Percentiles rank a stretch among this genome's conserved stretches.
phyloP scores from a whole-genome alignment of 768 basidiomycete species.

The Xerocomellus chrysenteron region DNA sequence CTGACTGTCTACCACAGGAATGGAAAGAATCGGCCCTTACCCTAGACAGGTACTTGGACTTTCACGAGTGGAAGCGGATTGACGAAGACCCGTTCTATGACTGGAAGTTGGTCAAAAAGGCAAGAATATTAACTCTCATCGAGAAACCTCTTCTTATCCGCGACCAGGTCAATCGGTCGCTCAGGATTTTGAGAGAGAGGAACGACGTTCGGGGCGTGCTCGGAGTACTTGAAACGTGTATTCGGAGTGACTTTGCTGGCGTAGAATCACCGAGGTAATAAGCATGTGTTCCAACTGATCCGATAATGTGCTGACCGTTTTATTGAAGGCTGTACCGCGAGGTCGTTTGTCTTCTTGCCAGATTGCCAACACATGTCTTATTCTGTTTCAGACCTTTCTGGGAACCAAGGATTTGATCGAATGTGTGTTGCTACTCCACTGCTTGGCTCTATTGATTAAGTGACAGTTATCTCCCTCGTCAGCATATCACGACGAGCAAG shows the following conservation, averaged over 20 bases:
- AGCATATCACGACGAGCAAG: slow-evolving; percentile 84
- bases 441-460: neutral
- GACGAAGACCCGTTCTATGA: slow-evolving; percentile 93
- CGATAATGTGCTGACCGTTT: slow-evolving; percentile 4
- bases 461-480: neutral
- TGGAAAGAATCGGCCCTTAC: slow-evolving; percentile 83
- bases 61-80: slow-evolving; percentile 85
- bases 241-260: slow-evolving; percentile 91
- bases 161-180: slow-evolving; percentile 69
- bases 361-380: slow-evolving; percentile 9
- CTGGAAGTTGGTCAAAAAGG: slow-evolving; percentile 81
- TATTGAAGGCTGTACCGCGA: slow-evolving; percentile 81
- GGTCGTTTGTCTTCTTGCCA: slow-evolving; percentile 35
- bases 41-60: slow-evolving; percentile 80
- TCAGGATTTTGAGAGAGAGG: slow-evolving; percentile 66
- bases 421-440: slow-evolving; percentile 42
- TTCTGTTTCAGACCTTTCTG: slow-evolving; percentile 67
- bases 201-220: slow-evolving; percentile 84
- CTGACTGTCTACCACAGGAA: slow-evolving; percentile 44
- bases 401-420: slow-evolving; percentile 92
- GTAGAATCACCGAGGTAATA: slow-evolving; percentile 76
- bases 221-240: slow-evolving; percentile 87
- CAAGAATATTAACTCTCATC: slow-evolving; percentile 18
- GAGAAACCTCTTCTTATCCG: neutral
- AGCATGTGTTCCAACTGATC: neutral